Base-by-base conservation (phyloP, 2,329 filamentous ascomycete species). In the Dactylellina parvicollis region DNA sequence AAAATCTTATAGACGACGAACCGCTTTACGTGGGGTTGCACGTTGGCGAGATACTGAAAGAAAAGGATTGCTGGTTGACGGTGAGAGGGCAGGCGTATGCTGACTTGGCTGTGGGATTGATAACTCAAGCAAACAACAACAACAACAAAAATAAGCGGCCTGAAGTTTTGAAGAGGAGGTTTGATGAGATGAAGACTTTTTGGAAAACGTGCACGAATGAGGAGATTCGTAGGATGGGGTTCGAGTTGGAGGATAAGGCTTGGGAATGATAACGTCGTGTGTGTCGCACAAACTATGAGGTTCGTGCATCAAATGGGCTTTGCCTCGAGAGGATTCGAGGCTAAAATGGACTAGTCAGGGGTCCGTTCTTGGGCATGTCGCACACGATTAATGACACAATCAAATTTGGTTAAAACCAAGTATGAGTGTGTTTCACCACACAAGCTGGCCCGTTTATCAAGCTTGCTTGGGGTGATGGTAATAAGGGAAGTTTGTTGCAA, bases 211-310 rank as follows among this genome's bases (percentile, higher is more conserved):
- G 20, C 28, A 14, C 24, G 22, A 42, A 40, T 28, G 52, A 56
- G 16, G 52, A 56, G 16, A 56, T 42, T n/a, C 16, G 52, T 8
- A 20, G 49, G 32, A n/a, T 56, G 26, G 52, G 18, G 34, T 22
- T 54, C 14, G 49, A 54, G 49, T 36, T 54, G 28, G 49, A 54
- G 18, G n/a, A 22, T 38, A 14, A 38, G 14, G 24, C 14, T 2
- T 54, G 32, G 49, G 22, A 32, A 34, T n/a, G n/a, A n/a, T n/a
- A n/a, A n/a, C n/a, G n/a, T n/a, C n/a, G n/a, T n/a, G n/a, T n/a
- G n/a, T n/a, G n/a, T n/a, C n/a, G n/a, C n/a, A n/a, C n/a, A n/a
- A n/a, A n/a, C n/a, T n/a, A n/a, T n/a, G n/a, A n/a, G n/a, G n/a
- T n/a, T n/a, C n/a, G n/a, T n/a, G n/a, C n/a, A n/a, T n/a, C n/a